Percentiles rank a stretch among this genome's conserved stretches.
Evolutionary conservation across 768 basidiomycete genomes (phyloP).

Genomic region (button mushroom (Agaricus bisporus)): DNA sequence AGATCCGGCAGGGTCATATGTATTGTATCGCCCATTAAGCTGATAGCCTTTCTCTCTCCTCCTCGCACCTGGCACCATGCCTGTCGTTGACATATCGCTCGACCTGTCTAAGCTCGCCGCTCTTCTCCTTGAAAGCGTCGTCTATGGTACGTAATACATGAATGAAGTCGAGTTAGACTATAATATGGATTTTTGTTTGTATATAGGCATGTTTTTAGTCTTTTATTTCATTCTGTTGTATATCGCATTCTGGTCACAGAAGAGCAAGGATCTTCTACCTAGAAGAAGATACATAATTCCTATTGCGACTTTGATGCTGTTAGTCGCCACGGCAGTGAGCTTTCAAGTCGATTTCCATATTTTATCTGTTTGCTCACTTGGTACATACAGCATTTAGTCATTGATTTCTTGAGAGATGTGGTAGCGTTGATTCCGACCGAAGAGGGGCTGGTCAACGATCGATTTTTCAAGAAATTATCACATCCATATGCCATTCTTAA

Average conservation of each 20-base stretch:
- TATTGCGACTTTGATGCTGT: slow-evolving; percentile 2
- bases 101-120: slow-evolving; percentile 2
- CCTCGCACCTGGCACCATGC: too few species aligned
- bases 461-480: slow-evolving; percentile 1
- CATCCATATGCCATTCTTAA: slow-evolving; percentile 5
- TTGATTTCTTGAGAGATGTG: slow-evolving; percentile 6
- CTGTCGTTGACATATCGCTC: neutral
- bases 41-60: too few species aligned
- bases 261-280: neutral
- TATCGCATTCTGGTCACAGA: neutral
- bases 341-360: neutral
- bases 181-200: neutral
- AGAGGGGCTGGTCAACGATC: neutral
- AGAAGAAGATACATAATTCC: slow-evolving; percentile 2
- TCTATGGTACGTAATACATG: neutral
- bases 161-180: neutral
- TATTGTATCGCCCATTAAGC: too few species aligned
- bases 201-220: slow-evolving; percentile 2
- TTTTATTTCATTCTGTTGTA: neutral
- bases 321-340: neutral
- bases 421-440: neutral
- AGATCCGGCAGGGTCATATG: too few species aligned
- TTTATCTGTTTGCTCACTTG: neutral
- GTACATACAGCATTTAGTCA: neutral
- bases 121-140: slow-evolving; percentile 3